Evolutionary conservation across 192 early-diverging fungal genomes (phyloP).

Genomic region (Phycomyces blakesleeanus): DNA sequence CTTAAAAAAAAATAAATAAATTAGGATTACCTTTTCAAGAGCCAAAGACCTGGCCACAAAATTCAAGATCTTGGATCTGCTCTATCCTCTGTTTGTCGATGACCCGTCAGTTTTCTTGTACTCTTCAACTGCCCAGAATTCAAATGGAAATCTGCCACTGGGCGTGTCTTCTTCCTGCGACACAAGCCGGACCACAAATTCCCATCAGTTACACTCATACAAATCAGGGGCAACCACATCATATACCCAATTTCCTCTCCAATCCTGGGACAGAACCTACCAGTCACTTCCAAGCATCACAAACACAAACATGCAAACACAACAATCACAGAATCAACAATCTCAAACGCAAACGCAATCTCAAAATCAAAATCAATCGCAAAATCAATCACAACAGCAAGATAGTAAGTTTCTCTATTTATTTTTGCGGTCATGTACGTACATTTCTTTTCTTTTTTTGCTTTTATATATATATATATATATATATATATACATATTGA

Average conservation of each 20-base stretch:
- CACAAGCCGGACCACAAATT: neutral
- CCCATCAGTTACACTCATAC: neutral
- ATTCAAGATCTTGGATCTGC: constrained; percentile 65
- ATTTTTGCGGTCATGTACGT: too few species aligned
- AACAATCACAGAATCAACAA: too few species aligned
- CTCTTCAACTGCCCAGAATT: neutral
- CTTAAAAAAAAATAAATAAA: too few species aligned
- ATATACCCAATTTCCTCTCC: constrained; percentile 6
- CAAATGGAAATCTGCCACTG: neutral
- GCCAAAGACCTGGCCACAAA: constrained; percentile 60
- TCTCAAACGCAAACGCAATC: too few species aligned
- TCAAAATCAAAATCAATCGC: too few species aligned
- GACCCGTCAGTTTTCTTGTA: constrained; percentile 66
- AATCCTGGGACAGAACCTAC: constrained; percentile 21
- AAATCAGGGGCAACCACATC: neutral
- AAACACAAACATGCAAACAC: too few species aligned
- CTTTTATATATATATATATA: too few species aligned
- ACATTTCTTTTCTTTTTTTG: too few species aligned
- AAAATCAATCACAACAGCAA: too few species aligned
- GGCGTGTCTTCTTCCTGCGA: neutral
- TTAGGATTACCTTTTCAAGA: constrained; percentile 59
- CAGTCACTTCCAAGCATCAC: constrained; percentile 19
- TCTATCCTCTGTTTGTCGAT: constrained; percentile 71
- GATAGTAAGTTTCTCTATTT: constrained; percentile 16
- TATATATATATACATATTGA: too few species aligned